Conservation (phyloP, 148 eudicot genomes). For the Cornus kousa region DNA sequence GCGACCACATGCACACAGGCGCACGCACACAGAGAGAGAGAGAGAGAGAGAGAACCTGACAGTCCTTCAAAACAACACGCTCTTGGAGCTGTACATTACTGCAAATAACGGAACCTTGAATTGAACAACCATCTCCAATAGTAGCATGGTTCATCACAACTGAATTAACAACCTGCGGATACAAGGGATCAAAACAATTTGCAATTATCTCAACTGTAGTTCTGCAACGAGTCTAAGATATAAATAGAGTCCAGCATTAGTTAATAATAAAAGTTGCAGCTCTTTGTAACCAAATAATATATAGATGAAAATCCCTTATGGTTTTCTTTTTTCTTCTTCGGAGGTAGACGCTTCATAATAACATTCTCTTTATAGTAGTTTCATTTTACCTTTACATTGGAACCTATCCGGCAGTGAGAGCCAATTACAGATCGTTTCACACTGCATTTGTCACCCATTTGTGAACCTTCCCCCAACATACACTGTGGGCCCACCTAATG, state of each 20-base stretch:
- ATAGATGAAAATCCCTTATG: background rate
- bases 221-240: background rate
- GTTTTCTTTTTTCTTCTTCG: background rate
- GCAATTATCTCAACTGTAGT: background rate
- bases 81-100: conserved; percentile 92
- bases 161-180: conserved; percentile 76
- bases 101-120: conserved; percentile 94
- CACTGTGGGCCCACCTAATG: conserved; percentile 91
- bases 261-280: no score
- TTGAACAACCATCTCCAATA: conserved; percentile 88
- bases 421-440: conserved; percentile 94
- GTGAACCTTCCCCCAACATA: conserved; percentile 94
- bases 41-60: conserved; percentile 58
- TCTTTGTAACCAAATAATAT: background rate
- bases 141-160: conserved; percentile 86
- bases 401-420: conserved; percentile 93
- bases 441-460: conserved; percentile 96
- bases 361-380: background rate
- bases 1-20: background rate
- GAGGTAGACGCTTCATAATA: background rate
- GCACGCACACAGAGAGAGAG: background rate
- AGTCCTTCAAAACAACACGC: conserved; percentile 77
- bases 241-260: background rate
- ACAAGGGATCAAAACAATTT: background rate
- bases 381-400: conserved; percentile 81